Percentiles rank a stretch among this genome's conserved stretches.
These are phyloP conservation scores for Pythium brassicae DNA, from an alignment of 352 stramenopile species.

Conservation along the genomic window DNA sequence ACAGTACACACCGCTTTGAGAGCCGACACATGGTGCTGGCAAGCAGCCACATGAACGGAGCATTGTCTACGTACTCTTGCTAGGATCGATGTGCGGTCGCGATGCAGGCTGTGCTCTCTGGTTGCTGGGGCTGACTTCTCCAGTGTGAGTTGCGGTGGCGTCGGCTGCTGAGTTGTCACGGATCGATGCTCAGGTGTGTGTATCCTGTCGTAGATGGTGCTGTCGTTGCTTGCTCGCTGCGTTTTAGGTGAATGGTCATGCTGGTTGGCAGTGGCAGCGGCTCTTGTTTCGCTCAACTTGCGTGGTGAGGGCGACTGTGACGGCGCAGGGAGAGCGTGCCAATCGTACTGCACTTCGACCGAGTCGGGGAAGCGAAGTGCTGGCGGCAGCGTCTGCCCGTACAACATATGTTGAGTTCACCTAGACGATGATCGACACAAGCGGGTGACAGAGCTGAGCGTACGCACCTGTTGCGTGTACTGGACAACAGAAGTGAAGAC, in stretches of 20 bases:
- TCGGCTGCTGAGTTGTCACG: background rate
- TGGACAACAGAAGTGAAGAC: conserved; percentile 49
- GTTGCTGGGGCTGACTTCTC: conserved; percentile 10
- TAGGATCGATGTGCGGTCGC: conserved; percentile 29
- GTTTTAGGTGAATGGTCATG: background rate
- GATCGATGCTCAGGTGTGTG: too few species aligned
- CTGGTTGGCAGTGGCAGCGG: background rate
- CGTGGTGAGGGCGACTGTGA: conserved; percentile 2
- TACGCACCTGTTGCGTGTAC: conserved; percentile 39
- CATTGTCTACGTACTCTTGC: conserved; percentile 21
- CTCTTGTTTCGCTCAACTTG: background rate
- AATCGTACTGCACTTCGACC: conserved; percentile 24
- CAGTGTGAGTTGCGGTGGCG: background rate
- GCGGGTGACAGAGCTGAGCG: too few species aligned
- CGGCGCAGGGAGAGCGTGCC: conserved; percentile 20
- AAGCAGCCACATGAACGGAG: background rate
- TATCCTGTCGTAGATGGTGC: too few species aligned
- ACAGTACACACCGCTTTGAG: background rate
- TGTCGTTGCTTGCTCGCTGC: background rate
- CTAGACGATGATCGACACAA: background rate
- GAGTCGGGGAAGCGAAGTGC: conserved; percentile 27
- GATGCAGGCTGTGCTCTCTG: conserved; percentile 25
- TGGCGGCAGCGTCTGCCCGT: conserved; percentile 34
- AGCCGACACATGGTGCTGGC: background rate
- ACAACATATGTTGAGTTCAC: too few species aligned